Evolutionary conservation across 2,329 filamentous ascomycete species (phyloP), one percentile per base, ranked within the genome.

Genomic region (Onygenales sp.): DNA sequence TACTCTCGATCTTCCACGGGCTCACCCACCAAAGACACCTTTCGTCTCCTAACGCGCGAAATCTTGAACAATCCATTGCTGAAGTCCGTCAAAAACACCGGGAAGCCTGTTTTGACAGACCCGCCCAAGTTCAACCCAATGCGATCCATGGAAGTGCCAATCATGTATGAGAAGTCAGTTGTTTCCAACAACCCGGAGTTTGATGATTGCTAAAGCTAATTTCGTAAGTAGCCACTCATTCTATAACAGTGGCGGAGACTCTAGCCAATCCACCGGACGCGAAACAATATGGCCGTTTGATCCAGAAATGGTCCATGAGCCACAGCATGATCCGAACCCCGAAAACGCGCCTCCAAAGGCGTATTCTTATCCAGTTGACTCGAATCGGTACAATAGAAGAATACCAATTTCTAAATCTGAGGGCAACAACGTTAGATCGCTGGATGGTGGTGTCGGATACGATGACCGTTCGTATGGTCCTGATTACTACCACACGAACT

Each of bases 151-250:
- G 61, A 65, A 46, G 61, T 66, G 11, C 63, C 65, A 44, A 60
- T 66, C 51, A 60, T 66, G 54, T 59, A 60, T 50, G 59, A 61
- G 7, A 61, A 61, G 66, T 66, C 60, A 58, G 64, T 48, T 9
- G 42, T 8, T n/a, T 33, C 13, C 11, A 17, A 10, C 9, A 43
- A 33, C 48, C 36, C 5, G 35, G 41, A 5, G 13, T 27, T 48
- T 47, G 21, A 13, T 14, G 31, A n/a, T 27, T 6, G 43, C 11
- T 9, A n/a, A 17, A 46, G 51, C 51, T 60, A 56, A 55, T 58
- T 42, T 41, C 21, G 33, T 27, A 10, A 59, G 43, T 52, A 62
- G 61, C 4, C 57, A 61, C 35, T 58, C 63, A 8, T 55, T 55
- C 0, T 63, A 64, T 44, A 60, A 62, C 36, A 64, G 65, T 21